Conservation (phyloP, 331 rosid species). For the Quercus lobata region DNA sequence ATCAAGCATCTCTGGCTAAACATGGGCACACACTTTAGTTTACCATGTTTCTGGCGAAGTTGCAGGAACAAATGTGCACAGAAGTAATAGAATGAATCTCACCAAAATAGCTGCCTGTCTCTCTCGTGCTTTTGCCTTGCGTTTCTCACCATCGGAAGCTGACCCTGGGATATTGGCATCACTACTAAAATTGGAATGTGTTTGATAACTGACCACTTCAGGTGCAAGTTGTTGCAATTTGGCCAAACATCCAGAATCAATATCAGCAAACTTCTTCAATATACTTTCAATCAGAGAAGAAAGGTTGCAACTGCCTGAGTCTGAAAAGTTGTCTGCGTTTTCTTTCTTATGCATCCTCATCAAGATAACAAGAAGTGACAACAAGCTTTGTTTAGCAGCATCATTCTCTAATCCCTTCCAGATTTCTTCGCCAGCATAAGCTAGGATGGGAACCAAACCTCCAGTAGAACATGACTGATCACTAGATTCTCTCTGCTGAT, state of each 20-base stretch:
- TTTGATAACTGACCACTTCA: slow-evolving; percentile 47
- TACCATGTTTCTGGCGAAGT: not conserved
- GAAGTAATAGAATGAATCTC: slow-evolving; percentile 18
- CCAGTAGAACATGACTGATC: slow-evolving; percentile 31
- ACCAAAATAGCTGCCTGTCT: slow-evolving; percentile 94
- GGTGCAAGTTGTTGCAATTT: slow-evolving; percentile 77
- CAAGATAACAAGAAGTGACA: slow-evolving; percentile 81
- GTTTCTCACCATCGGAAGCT: slow-evolving; percentile 79
- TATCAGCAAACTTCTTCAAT: slow-evolving; percentile 83
- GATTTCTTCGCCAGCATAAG: slow-evolving; percentile 57
- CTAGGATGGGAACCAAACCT: slow-evolving; percentile 63
- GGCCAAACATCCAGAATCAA: slow-evolving; percentile 67
- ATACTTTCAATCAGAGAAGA: slow-evolving; percentile 63
- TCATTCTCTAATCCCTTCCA: slow-evolving; percentile 36
- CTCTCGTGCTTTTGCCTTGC: slow-evolving; percentile 94
- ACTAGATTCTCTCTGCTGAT: slow-evolving; percentile 50
- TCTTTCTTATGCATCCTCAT: slow-evolving; percentile 68
- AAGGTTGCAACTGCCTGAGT: slow-evolving; percentile 65
- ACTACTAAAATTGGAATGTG: slow-evolving; percentile 39
- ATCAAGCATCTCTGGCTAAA: not conserved
- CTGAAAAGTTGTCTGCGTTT: slow-evolving; percentile 42
- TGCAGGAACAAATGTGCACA: not conserved
- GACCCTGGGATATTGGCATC: slow-evolving; percentile 35
- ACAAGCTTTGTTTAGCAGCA: slow-evolving; percentile 70
- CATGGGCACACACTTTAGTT: not conserved